A percentile compares a stretch with the other conserved stretches of the same genome.
phyloP scores from a whole-genome alignment of 768 basidiomycete species.

The Kwoniella shandongensis region DNA sequence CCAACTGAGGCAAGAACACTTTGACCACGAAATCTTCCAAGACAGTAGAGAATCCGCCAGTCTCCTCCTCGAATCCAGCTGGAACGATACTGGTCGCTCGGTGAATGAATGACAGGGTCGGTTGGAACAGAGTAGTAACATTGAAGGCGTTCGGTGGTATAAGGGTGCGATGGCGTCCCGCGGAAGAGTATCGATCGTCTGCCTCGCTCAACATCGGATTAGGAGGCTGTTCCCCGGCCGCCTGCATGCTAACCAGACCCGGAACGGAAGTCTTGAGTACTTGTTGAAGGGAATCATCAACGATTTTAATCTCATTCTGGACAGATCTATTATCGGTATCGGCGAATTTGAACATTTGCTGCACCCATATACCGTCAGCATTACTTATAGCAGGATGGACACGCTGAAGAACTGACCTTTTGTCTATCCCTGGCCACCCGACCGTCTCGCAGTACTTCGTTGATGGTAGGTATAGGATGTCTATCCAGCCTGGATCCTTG shows the following conservation, averaged over 20 bases:
- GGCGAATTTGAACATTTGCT: conserved; percentile 86
- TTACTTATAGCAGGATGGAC: neutral
- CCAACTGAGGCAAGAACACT: conserved; percentile 89
- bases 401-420: conserved; percentile 60
- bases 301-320: conserved; percentile 65
- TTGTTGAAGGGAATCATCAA: conserved; percentile 81
- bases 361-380: neutral
- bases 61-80: conserved; percentile 56
- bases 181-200: conserved; percentile 72
- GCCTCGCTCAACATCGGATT: conserved; percentile 59
- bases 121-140: conserved; percentile 89
- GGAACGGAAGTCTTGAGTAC: conserved; percentile 89
- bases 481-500: conserved; percentile 73
- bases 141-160: conserved; percentile 92
- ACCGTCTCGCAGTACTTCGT: conserved; percentile 85
- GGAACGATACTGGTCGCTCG: conserved; percentile 40
- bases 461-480: conserved; percentile 88
- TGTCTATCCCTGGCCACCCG: conserved; percentile 72
- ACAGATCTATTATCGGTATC: conserved; percentile 80
- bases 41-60: conserved; percentile 64
- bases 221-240: conserved; percentile 52
- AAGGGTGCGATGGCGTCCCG: conserved; percentile 76
- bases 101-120: conserved; percentile 78
- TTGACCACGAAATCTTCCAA: conserved; percentile 90
- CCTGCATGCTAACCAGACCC: conserved; percentile 69